These are phyloP conservation scores for Cytospora leucostoma DNA, from an alignment of 2,329 filamentous ascomycete species.

Conservation along the genomic window DNA sequence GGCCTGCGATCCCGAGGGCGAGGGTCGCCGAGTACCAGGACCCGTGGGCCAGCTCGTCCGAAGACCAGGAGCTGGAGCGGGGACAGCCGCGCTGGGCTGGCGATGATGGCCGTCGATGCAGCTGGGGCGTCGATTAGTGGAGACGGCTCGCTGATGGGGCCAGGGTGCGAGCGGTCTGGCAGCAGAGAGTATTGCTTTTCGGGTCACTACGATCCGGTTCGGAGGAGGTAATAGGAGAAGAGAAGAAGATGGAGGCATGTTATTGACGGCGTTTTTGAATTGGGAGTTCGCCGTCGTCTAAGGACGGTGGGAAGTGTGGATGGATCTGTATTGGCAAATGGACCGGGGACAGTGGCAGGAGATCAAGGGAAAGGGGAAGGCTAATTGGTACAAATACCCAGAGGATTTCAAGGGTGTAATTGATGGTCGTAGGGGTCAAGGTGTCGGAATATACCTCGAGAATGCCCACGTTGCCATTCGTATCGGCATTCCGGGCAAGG, in stretches of 20 bases:
- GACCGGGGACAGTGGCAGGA: not conserved
- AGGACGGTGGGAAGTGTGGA: not conserved
- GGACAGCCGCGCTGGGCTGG: conserved; percentile 11
- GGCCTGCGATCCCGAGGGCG: conserved; percentile 16
- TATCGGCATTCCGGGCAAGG: not conserved
- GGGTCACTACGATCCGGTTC: not conserved
- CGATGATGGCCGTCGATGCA: conserved; percentile 34
- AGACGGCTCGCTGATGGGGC: not conserved
- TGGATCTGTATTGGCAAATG: not conserved
- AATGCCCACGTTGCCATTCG: not conserved
- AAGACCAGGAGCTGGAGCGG: conserved; percentile 14
- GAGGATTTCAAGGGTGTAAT: not conserved
- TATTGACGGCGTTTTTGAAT: not conserved
- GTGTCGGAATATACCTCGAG: not conserved
- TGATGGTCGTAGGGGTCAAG: not conserved
- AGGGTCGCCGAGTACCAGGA: conserved; percentile 27
- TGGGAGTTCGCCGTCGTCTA: not conserved
- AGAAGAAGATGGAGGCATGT: not conserved
- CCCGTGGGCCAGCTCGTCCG: conserved; percentile 27
- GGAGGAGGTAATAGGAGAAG: not conserved
- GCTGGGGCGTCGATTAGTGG: conserved; percentile 40
- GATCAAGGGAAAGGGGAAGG: not conserved
- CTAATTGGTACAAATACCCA: not conserved
- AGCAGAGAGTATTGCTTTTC: not conserved
- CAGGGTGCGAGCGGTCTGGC: not conserved